A percentile compares a stretch with the other conserved stretches of the same genome.
phyloP scores from a whole-genome alignment of 192 early-diverging fungal species.

The Thamnidium elegans region DNA sequence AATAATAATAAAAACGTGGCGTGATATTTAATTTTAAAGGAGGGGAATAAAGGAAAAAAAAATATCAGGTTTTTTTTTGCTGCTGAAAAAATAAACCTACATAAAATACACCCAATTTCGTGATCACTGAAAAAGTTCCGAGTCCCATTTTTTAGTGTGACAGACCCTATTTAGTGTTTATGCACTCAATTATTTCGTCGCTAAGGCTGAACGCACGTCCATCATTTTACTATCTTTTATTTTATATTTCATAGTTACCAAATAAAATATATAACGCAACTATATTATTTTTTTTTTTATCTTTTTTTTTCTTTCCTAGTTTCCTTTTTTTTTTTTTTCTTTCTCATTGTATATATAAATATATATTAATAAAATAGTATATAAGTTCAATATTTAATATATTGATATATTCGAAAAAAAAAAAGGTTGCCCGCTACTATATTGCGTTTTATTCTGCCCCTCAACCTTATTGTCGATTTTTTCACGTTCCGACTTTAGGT shows the following conservation, averaged over 20 bases:
- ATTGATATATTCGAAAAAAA: neutral
- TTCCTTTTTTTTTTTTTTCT: too few species aligned
- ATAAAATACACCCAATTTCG: too few species aligned
- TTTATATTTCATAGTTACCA: neutral
- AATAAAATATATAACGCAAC: too few species aligned
- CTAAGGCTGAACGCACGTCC: slow-evolving; percentile 19
- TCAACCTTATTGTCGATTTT: slow-evolving; percentile 18
- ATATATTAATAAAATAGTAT: too few species aligned
- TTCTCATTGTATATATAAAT: too few species aligned
- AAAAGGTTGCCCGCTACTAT: neutral
- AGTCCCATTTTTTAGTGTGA: slow-evolving; percentile 10
- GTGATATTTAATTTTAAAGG: too few species aligned
- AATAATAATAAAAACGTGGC: too few species aligned
- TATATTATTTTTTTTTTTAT: neutral
- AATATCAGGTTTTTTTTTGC: too few species aligned
- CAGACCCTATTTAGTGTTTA: slow-evolving; percentile 19
- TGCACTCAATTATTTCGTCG: slow-evolving; percentile 11
- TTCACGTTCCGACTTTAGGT: slow-evolving; percentile 17
- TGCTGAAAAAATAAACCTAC: too few species aligned
- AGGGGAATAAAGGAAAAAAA: too few species aligned
- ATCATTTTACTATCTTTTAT: slow-evolving; percentile 3
- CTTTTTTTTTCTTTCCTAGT: neutral
- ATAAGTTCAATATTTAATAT: too few species aligned
- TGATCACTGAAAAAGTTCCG: slow-evolving; percentile 6
- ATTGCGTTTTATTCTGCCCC: slow-evolving; percentile 5